phyloP scores from a whole-genome alignment of 495 filamentous ascomycete genomes.

The Talaromyces ruber region DNA sequence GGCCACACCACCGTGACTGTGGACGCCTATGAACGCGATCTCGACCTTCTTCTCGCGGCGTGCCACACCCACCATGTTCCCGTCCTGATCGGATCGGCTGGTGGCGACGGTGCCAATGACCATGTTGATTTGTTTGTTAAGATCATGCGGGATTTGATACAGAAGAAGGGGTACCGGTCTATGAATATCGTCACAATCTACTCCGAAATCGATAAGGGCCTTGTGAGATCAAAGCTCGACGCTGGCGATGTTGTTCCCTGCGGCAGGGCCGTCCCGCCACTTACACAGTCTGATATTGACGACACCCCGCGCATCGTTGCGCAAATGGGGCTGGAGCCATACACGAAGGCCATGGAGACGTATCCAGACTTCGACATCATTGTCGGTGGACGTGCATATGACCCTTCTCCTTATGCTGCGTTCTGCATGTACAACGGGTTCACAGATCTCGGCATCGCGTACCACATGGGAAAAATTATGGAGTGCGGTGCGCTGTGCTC shows the following conservation, averaged over 20 bases:
- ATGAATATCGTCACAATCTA: conserved; percentile 28
- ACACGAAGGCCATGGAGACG: background rate
- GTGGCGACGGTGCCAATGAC: conserved; percentile 29
- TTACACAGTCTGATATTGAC: conserved; percentile 27
- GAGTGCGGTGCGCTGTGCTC: conserved; percentile 36
- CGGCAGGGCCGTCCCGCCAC: conserved; percentile 16
- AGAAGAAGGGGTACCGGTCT: conserved; percentile 16
- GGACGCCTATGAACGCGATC: conserved; percentile 24
- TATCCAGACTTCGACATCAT: conserved; percentile 20
- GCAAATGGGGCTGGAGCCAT: conserved; percentile 8
- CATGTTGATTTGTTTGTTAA: conserved; percentile 28
- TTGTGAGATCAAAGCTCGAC: conserved; percentile 14
- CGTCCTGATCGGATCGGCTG: conserved; percentile 33
- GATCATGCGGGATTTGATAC: conserved; percentile 14
- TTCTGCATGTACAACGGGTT: conserved; percentile 19
- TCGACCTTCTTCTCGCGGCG: conserved; percentile 22
- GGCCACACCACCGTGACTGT: conserved; percentile 17
- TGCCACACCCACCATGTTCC: conserved; percentile 19
- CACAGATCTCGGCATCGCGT: conserved; percentile 20
- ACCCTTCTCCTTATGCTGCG: conserved; percentile 33
- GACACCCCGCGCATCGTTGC: conserved; percentile 14
- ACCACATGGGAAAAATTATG: conserved; percentile 13
- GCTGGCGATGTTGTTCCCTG: conserved; percentile 16
- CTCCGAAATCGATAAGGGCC: conserved; percentile 21
- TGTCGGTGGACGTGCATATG: conserved; percentile 35